phyloP scores from a whole-genome alignment of 768 basidiomycete genomes.

The Leucocoprinus birnbaumii region DNA sequence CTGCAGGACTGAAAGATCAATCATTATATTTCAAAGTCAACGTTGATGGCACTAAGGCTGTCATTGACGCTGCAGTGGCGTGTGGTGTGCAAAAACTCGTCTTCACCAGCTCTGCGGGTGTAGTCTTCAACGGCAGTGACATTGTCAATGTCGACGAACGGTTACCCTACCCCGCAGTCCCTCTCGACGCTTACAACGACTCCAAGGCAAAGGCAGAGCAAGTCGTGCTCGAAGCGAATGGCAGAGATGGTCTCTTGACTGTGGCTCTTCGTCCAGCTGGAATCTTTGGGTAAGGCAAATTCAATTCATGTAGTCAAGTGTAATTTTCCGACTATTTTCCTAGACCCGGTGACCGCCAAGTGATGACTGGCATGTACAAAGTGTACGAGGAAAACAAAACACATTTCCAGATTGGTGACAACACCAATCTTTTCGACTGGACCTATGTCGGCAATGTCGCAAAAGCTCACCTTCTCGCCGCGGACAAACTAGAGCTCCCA shows the following conservation, averaged over 20 bases:
- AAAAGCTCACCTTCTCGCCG: constrained; percentile 89
- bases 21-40: constrained; percentile 90
- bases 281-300: constrained; percentile 79
- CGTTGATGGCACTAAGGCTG: constrained; percentile 83
- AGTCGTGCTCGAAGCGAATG: constrained; percentile 83
- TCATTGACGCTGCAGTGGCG: constrained; percentile 79
- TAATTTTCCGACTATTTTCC: constrained; percentile 5
- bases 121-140: constrained; percentile 82
- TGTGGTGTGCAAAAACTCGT: constrained; percentile 82
- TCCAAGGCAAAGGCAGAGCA: constrained; percentile 90
- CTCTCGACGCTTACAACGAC: constrained; percentile 90
- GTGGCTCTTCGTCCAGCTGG: constrained; percentile 91
- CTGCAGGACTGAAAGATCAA: constrained; percentile 58
- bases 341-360: constrained; percentile 91
- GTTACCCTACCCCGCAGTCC: constrained; percentile 63
- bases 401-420: constrained; percentile 91
- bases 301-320: neutral
- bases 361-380: constrained; percentile 73
- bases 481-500: constrained; percentile 72
- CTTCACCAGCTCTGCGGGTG: constrained; percentile 91
- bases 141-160: constrained; percentile 89
- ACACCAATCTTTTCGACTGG: constrained; percentile 93
- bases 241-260: constrained; percentile 78
- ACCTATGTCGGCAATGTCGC: constrained; percentile 97
- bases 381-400: constrained; percentile 83